Base-by-base conservation (phyloP, 2,329 filamentous ascomycete genomes). In the Zasmidium citrigriseum region DNA sequence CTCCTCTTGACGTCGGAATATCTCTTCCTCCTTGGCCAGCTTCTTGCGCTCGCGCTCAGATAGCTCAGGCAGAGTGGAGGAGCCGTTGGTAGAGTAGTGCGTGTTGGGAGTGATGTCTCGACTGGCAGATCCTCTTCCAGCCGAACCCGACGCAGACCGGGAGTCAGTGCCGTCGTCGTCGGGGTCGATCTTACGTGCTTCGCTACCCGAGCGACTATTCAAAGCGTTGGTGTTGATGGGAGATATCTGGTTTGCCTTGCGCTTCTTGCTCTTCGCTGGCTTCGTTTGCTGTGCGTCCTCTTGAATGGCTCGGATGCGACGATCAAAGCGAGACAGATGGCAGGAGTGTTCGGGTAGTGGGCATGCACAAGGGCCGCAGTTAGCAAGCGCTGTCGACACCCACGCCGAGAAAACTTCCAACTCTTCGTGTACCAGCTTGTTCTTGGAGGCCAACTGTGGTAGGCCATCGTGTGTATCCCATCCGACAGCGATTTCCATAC, bases 341-440 rank as follows among this genome's bases (percentile, higher is more conserved):
- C 73, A 76, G 14, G 72, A 68, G 24, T 69, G 71, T 21, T 69
- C 68, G 3, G 71, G 69, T 20, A 65, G 69, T 57, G 88, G 83
- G 72, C 90, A 93, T 3, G 89, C 90, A 73, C 90, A 93, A 18
- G 89, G 89, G 18, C 90, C 90, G 67, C 91, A 89, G 70, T 92
- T 89, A 18, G 89, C 88, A 5, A 93, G 80, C 9, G 92, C 86
- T 44, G 81, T 83, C 52, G 86, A 82, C 5, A 91, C 84, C 84
- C 87, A 91, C 16, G 81, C 81, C 14, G 82, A 81, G 18, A 90
- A 57, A 21, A 61, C 55, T 5, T 62, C 65, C 56, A 71, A 64
- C 20, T 72, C 67, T 45, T 61, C 60, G 4, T 63, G 56, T 7
- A 63, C 58, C 1, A 68, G 53, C 16, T 57, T 60, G 46, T 60